Evolutionary conservation across 257 asterid genomes (phyloP).

Genomic region (Forsythia suspensa): DNA sequence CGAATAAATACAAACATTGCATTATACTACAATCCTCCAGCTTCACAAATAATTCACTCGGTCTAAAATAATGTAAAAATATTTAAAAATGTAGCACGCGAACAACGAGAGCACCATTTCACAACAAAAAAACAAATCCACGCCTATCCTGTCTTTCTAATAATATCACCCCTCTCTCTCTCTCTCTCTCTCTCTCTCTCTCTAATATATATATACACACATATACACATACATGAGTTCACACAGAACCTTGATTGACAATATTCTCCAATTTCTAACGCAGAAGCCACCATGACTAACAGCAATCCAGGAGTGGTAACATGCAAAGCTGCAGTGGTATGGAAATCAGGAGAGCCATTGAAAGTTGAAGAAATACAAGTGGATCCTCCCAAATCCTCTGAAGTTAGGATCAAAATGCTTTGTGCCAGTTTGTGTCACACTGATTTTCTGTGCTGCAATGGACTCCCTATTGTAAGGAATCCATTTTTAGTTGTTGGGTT

Average conservation of each 20-base stretch:
- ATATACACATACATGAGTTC: neutral
- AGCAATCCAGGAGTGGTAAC: constrained; percentile 32
- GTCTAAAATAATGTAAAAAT: neutral
- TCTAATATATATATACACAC: neutral
- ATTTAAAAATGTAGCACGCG: constrained; percentile 23
- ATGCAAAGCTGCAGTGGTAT: constrained; percentile 58
- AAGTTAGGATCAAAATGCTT: constrained; percentile 60
- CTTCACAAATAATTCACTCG: neutral
- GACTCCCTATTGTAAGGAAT: constrained; percentile 44
- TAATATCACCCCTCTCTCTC: neutral
- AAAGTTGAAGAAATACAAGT: constrained; percentile 53
- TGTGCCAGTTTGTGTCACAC: constrained; percentile 72
- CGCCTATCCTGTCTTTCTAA: no score
- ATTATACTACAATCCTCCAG: neutral
- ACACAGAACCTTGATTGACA: neutral
- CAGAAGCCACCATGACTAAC: constrained; percentile 24
- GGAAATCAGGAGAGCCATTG: constrained; percentile 46
- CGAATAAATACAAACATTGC: no score
- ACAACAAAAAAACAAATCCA: neutral
- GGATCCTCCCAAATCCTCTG: constrained; percentile 56
- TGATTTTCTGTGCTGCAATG: constrained; percentile 43
- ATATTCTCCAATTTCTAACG: neutral
- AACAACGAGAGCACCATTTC: constrained; percentile 13
- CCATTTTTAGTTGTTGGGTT: neutral
- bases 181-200: neutral